A percentile compares a stretch with the other conserved stretches of the same genome.
phyloP scores from a whole-genome alignment of 129 eudicot genomes.

The Gnaphalium uliginosum region DNA sequence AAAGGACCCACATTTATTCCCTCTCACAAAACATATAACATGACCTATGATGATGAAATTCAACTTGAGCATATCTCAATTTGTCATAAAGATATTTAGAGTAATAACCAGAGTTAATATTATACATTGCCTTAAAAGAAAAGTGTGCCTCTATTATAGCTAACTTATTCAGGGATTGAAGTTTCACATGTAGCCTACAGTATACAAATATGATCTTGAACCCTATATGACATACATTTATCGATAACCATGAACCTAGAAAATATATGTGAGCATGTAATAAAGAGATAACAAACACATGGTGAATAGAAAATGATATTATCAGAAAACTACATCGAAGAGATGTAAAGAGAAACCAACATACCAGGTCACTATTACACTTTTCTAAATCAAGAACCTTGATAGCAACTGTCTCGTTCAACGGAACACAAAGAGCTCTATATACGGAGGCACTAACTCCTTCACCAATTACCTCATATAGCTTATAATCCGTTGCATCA shows the following conservation, averaged over 20 bases:
- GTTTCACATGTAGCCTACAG: constrained; percentile 6
- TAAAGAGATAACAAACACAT: constrained; percentile 1
- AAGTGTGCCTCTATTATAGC: background rate
- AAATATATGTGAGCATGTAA: background rate
- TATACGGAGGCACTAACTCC: constrained; percentile 96
- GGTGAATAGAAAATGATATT: constrained; percentile 12
- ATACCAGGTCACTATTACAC: constrained; percentile 95
- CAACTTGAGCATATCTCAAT: background rate
- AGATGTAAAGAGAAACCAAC: constrained; percentile 28
- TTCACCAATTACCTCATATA: constrained; percentile 91
- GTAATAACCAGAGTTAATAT: constrained; percentile 6
- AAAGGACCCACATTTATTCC: background rate
- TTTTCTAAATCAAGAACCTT: constrained; percentile 97
- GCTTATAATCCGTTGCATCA: constrained; percentile 60
- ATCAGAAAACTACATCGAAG: background rate
- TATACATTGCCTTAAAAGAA: background rate
- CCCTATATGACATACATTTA: background rate
- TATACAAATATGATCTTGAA: constrained; percentile 1
- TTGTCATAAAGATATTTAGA: background rate
- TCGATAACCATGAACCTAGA: constrained; percentile 2
- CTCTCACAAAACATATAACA: background rate
- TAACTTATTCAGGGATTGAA: constrained; percentile 1
- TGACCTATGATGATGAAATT: background rate
- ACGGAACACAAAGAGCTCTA: constrained; percentile 83
- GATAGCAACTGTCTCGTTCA: constrained; percentile 85